phyloP scores from a whole-genome alignment of 208 protist species.

The Trypanosoma conorhini region DNA sequence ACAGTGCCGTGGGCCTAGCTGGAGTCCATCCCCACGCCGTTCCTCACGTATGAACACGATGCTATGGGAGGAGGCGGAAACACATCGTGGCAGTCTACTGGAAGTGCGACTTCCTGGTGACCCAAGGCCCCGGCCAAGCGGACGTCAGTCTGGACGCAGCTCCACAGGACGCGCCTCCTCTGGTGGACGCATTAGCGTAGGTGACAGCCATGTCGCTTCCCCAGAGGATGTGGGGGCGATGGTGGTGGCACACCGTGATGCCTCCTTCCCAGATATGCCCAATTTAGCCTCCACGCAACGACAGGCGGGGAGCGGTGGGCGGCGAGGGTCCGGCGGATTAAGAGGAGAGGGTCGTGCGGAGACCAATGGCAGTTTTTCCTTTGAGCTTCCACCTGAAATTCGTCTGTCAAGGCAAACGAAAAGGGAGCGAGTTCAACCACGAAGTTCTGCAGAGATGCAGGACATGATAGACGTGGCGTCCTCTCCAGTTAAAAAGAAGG shows the following conservation, averaged over 20 bases:
- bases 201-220: constrained; percentile 45
- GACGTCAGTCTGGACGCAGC: constrained; percentile 34
- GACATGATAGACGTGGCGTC: constrained; percentile 24
- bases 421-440: constrained; percentile 35
- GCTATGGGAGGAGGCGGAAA: constrained; percentile 65
- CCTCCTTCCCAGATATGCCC: constrained; percentile 54
- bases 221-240: constrained; percentile 59
- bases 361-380: constrained; percentile 41
- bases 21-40: constrained; percentile 70
- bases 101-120: constrained; percentile 66
- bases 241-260: constrained; percentile 63
- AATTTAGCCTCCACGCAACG: constrained; percentile 6
- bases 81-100: constrained; percentile 60
- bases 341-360: neutral
- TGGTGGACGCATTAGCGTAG: constrained; percentile 75
- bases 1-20: constrained; percentile 74
- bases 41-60: constrained; percentile 85
- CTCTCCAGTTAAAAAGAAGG: constrained; percentile 24
- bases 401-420: constrained; percentile 37
- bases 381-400: constrained; percentile 65
- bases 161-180: constrained; percentile 58
- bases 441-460: constrained; percentile 49
- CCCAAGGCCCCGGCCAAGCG: constrained; percentile 10
- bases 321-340: constrained; percentile 12
- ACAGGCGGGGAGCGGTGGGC: neutral